Conservation (phyloP, 2,329 filamentous ascomycete species). For the Sordariomycetes sp. region DNA sequence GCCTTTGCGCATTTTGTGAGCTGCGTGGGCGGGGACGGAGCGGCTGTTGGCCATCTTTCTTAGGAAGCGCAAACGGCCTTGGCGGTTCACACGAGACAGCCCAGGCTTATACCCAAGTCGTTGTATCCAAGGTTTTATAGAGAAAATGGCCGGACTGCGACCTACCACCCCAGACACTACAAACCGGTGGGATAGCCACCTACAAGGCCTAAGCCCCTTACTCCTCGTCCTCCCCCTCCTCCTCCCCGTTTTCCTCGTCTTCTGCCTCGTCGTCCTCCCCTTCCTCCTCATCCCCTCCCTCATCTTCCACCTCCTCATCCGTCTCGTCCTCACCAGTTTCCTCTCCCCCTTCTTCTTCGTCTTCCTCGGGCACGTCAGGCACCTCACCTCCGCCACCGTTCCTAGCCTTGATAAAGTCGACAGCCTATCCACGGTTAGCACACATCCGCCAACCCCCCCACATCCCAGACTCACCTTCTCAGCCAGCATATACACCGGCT, state of each 20-base stretch:
- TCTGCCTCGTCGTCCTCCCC: background rate
- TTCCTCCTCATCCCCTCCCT: conserved; percentile 17
- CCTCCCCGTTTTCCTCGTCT: background rate
- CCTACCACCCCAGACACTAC: too few relatives aligned
- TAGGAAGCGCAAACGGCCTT: too few relatives aligned
- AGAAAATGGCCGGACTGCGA: too few relatives aligned
- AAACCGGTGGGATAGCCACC: too few relatives aligned
- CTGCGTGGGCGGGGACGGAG: too few relatives aligned
- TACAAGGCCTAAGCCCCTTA: too few relatives aligned
- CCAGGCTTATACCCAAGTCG: too few relatives aligned
- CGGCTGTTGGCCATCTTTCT: too few relatives aligned
- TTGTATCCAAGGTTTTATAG: too few relatives aligned
- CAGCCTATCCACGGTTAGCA: background rate
- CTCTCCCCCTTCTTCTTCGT: conserved; percentile 22
- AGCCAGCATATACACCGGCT: conserved; percentile 9
- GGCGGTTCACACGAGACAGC: too few relatives aligned
- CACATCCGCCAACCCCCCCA: background rate
- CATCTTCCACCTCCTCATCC: conserved; percentile 44
- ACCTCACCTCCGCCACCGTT: background rate
- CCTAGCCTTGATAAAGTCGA: background rate
- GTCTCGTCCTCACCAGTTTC: conserved; percentile 48
- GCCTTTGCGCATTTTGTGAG: too few relatives aligned
- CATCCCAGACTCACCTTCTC: conserved; percentile 9
- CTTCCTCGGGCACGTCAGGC: background rate
- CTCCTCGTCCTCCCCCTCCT: background rate